phyloP scores from a whole-genome alignment of 2,329 filamentous ascomycete genomes.

The Gaeumannomyces sp. region DNA sequence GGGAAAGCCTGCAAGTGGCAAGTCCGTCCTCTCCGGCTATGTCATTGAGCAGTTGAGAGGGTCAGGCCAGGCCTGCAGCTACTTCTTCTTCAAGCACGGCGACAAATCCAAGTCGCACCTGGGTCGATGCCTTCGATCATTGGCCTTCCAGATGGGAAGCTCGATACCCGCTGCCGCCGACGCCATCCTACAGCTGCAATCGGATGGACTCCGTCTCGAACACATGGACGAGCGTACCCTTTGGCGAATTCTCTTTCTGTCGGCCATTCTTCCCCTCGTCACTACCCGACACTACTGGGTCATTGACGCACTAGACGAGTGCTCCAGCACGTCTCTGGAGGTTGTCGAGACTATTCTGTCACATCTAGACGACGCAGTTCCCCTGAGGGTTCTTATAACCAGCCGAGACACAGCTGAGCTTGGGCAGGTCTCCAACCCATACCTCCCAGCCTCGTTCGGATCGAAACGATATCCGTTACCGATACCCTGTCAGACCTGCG shows the following conservation, averaged over 20 bases:
- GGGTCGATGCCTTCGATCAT: conserved; percentile 20
- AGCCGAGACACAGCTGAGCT: conserved; percentile 16
- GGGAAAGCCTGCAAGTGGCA: conserved; percentile 26
- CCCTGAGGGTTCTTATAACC: conserved; percentile 20
- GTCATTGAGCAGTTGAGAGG: conserved; percentile 20
- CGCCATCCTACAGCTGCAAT: conserved; percentile 16
- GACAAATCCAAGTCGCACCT: conserved; percentile 22
- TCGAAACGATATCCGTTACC: conserved; percentile 15
- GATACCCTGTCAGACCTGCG: conserved; percentile 18
- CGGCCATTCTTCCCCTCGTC: conserved; percentile 18
- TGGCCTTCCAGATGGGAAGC: conserved; percentile 29
- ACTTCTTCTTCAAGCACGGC: conserved; percentile 29
- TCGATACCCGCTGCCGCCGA: conserved; percentile 14
- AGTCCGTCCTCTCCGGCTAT: conserved; percentile 26
- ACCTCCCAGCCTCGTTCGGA: conserved; percentile 7
- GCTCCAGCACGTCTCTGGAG: conserved; percentile 14
- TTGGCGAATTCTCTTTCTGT: conserved; percentile 23
- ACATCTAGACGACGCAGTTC: conserved; percentile 13
- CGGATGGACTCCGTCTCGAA: conserved; percentile 16
- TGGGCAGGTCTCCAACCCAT: conserved; percentile 4
- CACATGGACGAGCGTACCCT: conserved; percentile 19
- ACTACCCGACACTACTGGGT: conserved; percentile 23
- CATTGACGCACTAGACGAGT: conserved; percentile 30
- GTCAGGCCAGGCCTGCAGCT: conserved; percentile 18
- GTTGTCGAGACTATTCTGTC: conserved; percentile 19